Conservation (phyloP, 805 yeast genomes). For the Yamadazyma paraphyllophila region DNA sequence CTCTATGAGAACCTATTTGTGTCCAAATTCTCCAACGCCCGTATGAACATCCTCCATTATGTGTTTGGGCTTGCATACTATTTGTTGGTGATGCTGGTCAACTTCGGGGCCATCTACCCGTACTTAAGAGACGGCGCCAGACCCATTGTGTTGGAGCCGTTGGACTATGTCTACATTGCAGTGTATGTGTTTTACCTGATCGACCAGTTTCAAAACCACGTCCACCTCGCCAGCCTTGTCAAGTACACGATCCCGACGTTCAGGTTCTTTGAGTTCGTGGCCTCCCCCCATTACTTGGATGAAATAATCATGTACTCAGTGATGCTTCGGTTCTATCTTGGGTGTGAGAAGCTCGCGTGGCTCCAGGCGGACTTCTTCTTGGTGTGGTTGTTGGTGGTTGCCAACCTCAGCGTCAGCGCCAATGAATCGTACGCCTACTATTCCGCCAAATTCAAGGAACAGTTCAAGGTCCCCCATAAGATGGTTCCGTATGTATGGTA, state of each 20-base stretch:
- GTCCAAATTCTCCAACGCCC: conserved; percentile 48
- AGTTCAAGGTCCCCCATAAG: conserved; percentile 27
- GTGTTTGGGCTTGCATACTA: conserved; percentile 64
- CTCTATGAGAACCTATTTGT: conserved; percentile 52
- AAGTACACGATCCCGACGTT: conserved; percentile 58
- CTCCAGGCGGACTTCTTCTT: conserved; percentile 21
- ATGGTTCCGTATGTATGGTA: conserved; percentile 36
- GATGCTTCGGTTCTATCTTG: conserved; percentile 20
- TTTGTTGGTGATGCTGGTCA: conserved; percentile 42
- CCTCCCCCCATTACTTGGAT: conserved; percentile 70
- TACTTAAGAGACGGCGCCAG: conserved; percentile 15
- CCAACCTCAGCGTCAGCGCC: conserved; percentile 57
- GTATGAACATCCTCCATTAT: conserved; percentile 67
- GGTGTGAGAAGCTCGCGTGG: conserved; percentile 16
- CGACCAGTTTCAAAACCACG: conserved; percentile 55
- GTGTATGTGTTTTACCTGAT: conserved; percentile 49
- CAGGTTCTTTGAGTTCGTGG: conserved; percentile 48
- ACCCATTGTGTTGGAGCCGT: conserved; percentile 12
- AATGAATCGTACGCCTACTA: conserved; percentile 52
- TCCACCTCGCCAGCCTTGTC: conserved; percentile 43
- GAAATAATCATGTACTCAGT: conserved; percentile 57
- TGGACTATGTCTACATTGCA: conserved; percentile 27
- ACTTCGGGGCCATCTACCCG: conserved; percentile 21
- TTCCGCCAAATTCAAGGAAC: conserved; percentile 24
- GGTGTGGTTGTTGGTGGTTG: conserved; percentile 32